A percentile compares a stretch with the other conserved stretches of the same genome.
These are phyloP conservation scores for Ophiostoma australiae DNA, from an alignment of 2,329 filamentous ascomycete species.

Conservation along the genomic window DNA sequence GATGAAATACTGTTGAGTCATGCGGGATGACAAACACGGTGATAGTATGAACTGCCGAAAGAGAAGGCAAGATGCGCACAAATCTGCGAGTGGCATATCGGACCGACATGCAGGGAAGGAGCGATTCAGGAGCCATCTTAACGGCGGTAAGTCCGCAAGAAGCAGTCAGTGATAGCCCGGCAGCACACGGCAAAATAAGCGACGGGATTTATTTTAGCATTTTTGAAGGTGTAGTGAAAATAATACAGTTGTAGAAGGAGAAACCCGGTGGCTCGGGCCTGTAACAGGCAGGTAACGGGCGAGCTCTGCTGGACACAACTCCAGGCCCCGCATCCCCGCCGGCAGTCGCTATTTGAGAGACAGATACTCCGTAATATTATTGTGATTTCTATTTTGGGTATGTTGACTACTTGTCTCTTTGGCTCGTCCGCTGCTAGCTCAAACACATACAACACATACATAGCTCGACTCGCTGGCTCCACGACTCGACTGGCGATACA, in stretches of 20 bases:
- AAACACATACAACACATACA: too few species aligned
- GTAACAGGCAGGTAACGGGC: background rate
- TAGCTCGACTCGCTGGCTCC: background rate
- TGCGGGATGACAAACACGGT: too few species aligned
- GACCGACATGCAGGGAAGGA: background rate
- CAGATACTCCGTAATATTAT: background rate
- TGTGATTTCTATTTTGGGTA: too few species aligned
- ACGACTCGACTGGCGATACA: background rate
- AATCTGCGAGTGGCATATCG: background rate
- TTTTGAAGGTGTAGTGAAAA: background rate
- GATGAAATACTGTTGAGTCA: background rate
- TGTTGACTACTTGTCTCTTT: background rate
- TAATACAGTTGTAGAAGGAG: background rate
- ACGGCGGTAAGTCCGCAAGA: background rate
- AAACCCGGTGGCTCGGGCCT: conserved; percentile 2
- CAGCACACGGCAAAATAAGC: background rate
- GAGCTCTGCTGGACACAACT: background rate
- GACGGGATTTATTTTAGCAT: background rate
- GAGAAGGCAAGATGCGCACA: background rate
- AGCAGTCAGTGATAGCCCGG: background rate
- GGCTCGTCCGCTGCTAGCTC: background rate
- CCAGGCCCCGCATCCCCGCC: conserved; percentile 7
- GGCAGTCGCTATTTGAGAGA: background rate
- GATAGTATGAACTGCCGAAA: background rate
- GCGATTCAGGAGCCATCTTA: background rate